phyloP scores from a whole-genome alignment of 129 eudicot genomes.

The Escallonia rubra region DNA sequence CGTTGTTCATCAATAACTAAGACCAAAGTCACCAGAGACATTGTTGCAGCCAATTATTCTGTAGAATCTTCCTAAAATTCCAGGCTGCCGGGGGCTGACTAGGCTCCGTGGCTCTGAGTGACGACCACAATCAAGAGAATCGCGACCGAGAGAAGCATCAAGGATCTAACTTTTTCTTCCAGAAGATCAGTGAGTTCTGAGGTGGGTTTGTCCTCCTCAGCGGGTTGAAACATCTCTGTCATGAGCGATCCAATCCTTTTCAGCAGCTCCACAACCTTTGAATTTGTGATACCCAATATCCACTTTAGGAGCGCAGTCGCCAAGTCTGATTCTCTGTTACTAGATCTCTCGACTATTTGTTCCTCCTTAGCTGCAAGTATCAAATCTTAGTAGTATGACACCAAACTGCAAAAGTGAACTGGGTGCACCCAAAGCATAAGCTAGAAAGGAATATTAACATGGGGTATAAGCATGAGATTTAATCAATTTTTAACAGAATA shows the following conservation, averaged over 20 bases:
- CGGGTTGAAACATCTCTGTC: constrained; percentile 19
- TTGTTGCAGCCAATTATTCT: no score
- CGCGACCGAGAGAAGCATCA: constrained; percentile 50
- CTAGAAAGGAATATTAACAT: no score
- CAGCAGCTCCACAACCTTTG: constrained; percentile 32
- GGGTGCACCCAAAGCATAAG: no score
- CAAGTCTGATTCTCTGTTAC: constrained; percentile 28
- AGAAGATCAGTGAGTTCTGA: constrained; percentile 22
- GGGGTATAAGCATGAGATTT: no score
- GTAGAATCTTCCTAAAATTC: no score
- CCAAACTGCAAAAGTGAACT: background rate
- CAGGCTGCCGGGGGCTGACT: constrained; percentile 1
- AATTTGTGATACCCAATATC: constrained; percentile 36
- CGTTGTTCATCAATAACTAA: no score
- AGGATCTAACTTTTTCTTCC: constrained; percentile 48
- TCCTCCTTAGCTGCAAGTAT: constrained; percentile 21
- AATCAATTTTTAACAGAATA: no score
- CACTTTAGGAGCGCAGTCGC: constrained; percentile 31
- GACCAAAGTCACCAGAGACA: no score
- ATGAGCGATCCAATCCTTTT: constrained; percentile 22
- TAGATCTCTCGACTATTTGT: background rate
- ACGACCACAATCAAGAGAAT: constrained; percentile 51
- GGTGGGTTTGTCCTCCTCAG: constrained; percentile 15
- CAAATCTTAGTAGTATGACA: background rate
- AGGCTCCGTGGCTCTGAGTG: constrained; percentile 28